Evolutionary conservation across 306 rosid species (phyloP).

Genomic region (Neltuma alba): DNA sequence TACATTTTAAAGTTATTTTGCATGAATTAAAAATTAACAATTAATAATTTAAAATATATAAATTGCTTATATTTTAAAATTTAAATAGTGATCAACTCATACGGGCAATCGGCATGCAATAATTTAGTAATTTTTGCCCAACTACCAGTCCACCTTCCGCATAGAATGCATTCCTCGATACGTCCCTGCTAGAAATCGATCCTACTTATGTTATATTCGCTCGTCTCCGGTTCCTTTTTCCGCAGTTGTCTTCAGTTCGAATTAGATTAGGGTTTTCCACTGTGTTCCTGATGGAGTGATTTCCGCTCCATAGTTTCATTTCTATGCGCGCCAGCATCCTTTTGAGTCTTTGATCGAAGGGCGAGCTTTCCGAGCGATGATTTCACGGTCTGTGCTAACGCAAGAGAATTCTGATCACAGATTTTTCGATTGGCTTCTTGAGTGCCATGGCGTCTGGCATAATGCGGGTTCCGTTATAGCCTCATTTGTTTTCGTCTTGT

Average conservation of each 20-base stretch:
- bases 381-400: constrained; percentile 45
- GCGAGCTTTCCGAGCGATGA: constrained; percentile 31
- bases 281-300: not conserved
- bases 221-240: not conserved
- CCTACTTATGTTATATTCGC: not conserved
- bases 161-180: not conserved
- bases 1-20: too few relatives aligned
- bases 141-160: not conserved
- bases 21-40: not conserved
- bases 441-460: constrained; percentile 66
- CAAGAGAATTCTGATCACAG: constrained; percentile 34
- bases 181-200: not conserved
- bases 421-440: constrained; percentile 52
- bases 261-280: constrained; percentile 55
- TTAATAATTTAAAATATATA: too few relatives aligned
- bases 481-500: constrained; percentile 47
- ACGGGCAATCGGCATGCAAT: not conserved
- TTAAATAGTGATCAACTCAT: too few relatives aligned
- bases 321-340: not conserved
- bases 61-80: too few relatives aligned
- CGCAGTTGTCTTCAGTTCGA: not conserved
- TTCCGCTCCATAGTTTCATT: not conserved
- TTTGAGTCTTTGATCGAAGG: not conserved
- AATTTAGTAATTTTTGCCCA: not conserved
- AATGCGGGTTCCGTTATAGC: constrained; percentile 38